These are phyloP conservation scores for Kwoniella europaea DNA, from an alignment of 768 basidiomycete species.

Conservation along the genomic window DNA sequence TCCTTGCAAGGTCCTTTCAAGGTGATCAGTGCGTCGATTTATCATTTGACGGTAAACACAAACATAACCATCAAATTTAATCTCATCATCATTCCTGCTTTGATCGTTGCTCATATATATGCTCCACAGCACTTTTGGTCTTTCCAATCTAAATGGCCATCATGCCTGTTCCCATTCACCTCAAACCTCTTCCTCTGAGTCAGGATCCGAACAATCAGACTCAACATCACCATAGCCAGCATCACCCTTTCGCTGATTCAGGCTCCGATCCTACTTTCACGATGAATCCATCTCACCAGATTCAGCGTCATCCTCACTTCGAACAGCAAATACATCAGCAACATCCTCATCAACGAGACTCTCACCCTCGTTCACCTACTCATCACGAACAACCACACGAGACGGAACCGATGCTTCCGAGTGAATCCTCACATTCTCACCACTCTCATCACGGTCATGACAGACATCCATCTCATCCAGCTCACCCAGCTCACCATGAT, in stretches of 20 bases:
- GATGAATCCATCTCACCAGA: no score
- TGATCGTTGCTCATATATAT: neutral
- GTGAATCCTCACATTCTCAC: neutral
- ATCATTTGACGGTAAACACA: no score
- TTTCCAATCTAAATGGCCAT: neutral
- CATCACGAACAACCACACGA: constrained; percentile 5
- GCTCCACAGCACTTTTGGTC: no score
- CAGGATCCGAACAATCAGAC: neutral
- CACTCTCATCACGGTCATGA: neutral
- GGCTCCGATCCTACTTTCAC: neutral
- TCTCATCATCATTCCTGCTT: neutral
- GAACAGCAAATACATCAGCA: constrained; percentile 1
- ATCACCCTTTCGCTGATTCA: neutral
- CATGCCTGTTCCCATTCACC: constrained; percentile 5
- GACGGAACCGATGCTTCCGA: constrained; percentile 14
- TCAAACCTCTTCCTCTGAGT: neutral
- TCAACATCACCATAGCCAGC: neutral
- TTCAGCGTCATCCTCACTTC: neutral
- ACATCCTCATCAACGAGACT: neutral
- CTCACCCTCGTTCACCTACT: neutral
- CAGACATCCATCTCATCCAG: neutral
- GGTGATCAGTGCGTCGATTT: no score
- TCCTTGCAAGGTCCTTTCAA: no score
- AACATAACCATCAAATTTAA: no score
- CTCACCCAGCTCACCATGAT: neutral